A percentile compares a stretch with the other conserved stretches of the same genome.
Conservation (phyloP, 257 asterid genomes). For the Nicotiana undulata region DNA sequence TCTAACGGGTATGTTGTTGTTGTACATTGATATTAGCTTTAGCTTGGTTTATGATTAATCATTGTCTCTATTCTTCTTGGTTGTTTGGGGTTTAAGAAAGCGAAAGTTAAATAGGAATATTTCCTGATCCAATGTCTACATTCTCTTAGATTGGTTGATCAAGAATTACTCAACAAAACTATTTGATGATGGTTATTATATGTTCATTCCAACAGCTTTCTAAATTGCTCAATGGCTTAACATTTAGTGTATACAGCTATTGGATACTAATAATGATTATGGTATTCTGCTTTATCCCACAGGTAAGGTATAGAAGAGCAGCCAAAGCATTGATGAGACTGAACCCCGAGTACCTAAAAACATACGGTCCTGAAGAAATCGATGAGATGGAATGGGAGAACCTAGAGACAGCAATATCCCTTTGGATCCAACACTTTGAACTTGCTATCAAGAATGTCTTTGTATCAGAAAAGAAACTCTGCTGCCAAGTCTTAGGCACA, state of each 20-base stretch:
- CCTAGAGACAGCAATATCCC: constrained; percentile 58
- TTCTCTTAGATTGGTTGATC: neutral
- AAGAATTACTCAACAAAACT: neutral
- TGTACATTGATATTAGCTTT: too few relatives aligned
- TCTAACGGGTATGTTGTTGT: too few relatives aligned
- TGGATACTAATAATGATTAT: neutral
- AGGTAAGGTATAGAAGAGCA: constrained; percentile 78
- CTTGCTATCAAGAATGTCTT: constrained; percentile 47
- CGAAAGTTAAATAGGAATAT: neutral
- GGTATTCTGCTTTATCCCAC: constrained; percentile 2
- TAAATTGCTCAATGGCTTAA: neutral
- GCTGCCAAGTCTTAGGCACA: constrained; percentile 44
- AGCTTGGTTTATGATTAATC: neutral
- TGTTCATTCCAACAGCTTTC: neutral
- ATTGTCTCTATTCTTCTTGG: neutral
- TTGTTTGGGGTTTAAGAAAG: neutral
- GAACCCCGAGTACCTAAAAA: constrained; percentile 60
- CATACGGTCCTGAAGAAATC: constrained; percentile 63
- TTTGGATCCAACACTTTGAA: constrained; percentile 71
- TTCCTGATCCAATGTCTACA: neutral
- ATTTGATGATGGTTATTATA: neutral
- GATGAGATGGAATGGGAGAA: constrained; percentile 70
- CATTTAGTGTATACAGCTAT: neutral
- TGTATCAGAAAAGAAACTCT: constrained; percentile 55
- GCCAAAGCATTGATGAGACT: constrained; percentile 77